Conservation (phyloP, 106 monocot species). For the Dendrobium huoshanense region DNA sequence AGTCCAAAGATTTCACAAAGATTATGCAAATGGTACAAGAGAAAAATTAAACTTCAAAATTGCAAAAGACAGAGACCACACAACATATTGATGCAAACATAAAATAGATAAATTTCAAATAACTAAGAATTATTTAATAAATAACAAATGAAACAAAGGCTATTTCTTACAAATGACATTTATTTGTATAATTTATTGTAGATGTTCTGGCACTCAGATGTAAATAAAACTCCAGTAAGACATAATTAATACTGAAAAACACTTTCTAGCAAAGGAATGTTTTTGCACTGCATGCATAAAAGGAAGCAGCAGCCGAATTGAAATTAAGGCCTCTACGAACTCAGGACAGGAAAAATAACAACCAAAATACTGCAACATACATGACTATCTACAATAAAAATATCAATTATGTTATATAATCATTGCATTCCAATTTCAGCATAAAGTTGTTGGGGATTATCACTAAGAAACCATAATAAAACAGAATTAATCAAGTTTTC, state of each 20-base stretch:
- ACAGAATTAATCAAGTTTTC: not conserved
- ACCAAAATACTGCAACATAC: not conserved
- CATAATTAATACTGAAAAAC: not conserved
- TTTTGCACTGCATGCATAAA: not conserved
- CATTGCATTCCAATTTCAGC: not conserved
- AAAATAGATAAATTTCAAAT: not conserved
- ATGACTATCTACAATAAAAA: not conserved
- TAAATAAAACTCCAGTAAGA: not conserved
- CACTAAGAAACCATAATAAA: not conserved
- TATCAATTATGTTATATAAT: not conserved
- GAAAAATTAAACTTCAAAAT: not conserved
- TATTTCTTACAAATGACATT: not conserved
- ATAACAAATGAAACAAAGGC: not conserved
- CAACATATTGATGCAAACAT: not conserved
- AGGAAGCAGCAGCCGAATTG: not conserved
- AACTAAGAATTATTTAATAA: not conserved
- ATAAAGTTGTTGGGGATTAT: not conserved
- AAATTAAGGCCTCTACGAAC: not conserved
- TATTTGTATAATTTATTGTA: not conserved
- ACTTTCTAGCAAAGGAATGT: not conserved
- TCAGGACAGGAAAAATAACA: not conserved
- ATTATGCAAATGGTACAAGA: too few species aligned
- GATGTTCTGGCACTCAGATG: not conserved
- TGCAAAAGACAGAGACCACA: not conserved
- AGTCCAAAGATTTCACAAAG: too few species aligned